These are phyloP conservation scores for Prosopis cineraria DNA, from an alignment of 306 rosid genomes.

Conservation along the genomic window DNA sequence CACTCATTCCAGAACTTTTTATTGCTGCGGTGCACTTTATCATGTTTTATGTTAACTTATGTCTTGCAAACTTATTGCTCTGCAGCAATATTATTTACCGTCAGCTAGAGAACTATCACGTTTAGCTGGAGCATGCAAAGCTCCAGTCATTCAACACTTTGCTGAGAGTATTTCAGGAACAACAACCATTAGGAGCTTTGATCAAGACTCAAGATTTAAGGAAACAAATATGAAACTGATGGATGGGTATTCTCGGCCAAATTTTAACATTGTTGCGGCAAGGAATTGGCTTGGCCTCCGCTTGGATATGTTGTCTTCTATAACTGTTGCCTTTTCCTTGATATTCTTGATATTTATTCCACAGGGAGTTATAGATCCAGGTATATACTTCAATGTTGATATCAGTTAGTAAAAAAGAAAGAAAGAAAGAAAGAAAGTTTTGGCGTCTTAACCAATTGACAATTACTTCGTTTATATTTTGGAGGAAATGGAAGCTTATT, in stretches of 20 bases:
- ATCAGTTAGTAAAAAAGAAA: no score
- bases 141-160: conserved; percentile 74
- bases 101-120: conserved; percentile 66
- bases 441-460: neutral
- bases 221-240: conserved; percentile 62
- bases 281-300: conserved; percentile 68
- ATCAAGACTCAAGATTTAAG: conserved; percentile 61
- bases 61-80: conserved; percentile 14
- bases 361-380: conserved; percentile 57
- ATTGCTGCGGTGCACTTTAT: neutral
- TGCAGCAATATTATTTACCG: conserved; percentile 28
- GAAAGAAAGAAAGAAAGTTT: no score
- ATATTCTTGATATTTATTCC: conserved; percentile 66
- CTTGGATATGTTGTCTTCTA: conserved; percentile 60
- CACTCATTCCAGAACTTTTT: neutral
- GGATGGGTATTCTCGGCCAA: conserved; percentile 62
- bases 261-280: conserved; percentile 54
- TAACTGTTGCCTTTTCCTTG: conserved; percentile 59
- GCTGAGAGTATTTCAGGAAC: conserved; percentile 73
- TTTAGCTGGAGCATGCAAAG: conserved; percentile 68
- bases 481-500: neutral
- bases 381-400: conserved; percentile 35
- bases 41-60: neutral
- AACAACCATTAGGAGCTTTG: conserved; percentile 62
- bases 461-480: conserved; percentile 2